These are phyloP conservation scores for Schizophyllum amplum DNA, from an alignment of 1,284 basidiomycete genomes.

Conservation along the genomic window DNA sequence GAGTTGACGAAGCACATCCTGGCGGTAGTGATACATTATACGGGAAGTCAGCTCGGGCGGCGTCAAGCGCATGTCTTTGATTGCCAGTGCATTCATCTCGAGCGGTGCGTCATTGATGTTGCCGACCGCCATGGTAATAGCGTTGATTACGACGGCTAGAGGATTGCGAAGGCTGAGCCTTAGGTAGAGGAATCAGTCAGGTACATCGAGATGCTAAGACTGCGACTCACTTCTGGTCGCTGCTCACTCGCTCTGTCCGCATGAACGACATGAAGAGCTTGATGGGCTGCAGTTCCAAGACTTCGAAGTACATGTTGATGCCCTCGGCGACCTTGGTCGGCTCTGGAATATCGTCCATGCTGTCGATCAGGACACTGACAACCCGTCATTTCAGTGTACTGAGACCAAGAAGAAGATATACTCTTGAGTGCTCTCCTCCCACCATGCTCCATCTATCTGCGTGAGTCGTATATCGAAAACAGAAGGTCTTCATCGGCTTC, in stretches of 20 bases:
- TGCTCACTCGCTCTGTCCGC: conserved; percentile 89
- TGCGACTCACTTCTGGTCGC: conserved; percentile 80
- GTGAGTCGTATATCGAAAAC: conserved; percentile 90
- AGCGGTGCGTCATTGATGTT: conserved; percentile 98
- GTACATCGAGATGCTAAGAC: background rate
- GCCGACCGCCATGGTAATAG: conserved; percentile 93
- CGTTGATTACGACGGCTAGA: conserved; percentile 89
- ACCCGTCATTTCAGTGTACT: conserved; percentile 2
- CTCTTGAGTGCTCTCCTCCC: conserved; percentile 75
- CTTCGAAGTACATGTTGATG: conserved; percentile 91
- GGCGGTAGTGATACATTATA: conserved; percentile 88
- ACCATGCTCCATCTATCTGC: conserved; percentile 85
- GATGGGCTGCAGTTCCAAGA: conserved; percentile 95
- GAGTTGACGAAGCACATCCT: conserved; percentile 90
- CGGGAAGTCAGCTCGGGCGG: conserved; percentile 80
- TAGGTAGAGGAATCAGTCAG: conserved; percentile 3
- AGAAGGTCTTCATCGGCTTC: conserved; percentile 97
- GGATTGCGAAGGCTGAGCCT: conserved; percentile 86
- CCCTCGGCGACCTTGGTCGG: conserved; percentile 60
- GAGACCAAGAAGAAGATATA: conserved; percentile 28
- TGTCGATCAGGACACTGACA: conserved; percentile 71
- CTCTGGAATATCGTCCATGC: conserved; percentile 75
- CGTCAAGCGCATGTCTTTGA: conserved; percentile 91
- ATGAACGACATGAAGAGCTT: conserved; percentile 93
- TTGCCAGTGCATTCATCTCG: conserved; percentile 88